These are phyloP conservation scores for Citrus inodora DNA, from an alignment of 345 rosid genomes.

Conservation along the genomic window DNA sequence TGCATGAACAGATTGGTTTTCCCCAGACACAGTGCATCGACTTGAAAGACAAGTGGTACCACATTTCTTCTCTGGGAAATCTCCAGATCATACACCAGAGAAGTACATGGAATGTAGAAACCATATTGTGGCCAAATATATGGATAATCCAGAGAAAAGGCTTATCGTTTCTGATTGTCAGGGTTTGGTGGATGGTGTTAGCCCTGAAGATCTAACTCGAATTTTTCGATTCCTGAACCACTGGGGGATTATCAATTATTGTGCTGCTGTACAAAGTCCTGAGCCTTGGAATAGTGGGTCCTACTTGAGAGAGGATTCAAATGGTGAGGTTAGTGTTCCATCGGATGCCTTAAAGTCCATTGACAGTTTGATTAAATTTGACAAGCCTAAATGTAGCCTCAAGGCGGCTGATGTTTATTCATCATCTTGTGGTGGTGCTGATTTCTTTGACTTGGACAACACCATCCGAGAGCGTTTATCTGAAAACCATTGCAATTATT, in stretches of 20 bases:
- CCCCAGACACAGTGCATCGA: conserved; percentile 77
- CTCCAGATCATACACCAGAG: conserved; percentile 67
- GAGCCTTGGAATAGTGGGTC: conserved; percentile 55
- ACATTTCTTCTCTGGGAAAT: conserved; percentile 92
- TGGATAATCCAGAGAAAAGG: conserved; percentile 76
- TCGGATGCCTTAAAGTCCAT: conserved; percentile 89
- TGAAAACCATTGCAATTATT: conserved; percentile 70
- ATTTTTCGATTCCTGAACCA: conserved; percentile 94
- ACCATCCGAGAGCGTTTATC: conserved; percentile 83
- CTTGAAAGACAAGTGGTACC: conserved; percentile 98
- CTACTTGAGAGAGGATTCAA: conserved; percentile 76
- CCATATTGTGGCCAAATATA: conserved; percentile 71
- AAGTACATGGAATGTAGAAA: conserved; percentile 93
- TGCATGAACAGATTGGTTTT: conserved; percentile 76
- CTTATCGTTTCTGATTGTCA: conserved; percentile 69
- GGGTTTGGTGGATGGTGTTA: conserved; percentile 55
- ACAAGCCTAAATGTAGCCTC: conserved; percentile 85
- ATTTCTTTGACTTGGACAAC: conserved; percentile 74
- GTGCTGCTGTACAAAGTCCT: conserved; percentile 49
- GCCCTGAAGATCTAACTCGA: conserved; percentile 64
- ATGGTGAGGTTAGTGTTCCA: conserved; percentile 91
- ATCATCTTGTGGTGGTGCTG: conserved; percentile 43
- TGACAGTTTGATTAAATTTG: conserved; percentile 97
- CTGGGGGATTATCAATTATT: conserved; percentile 97
- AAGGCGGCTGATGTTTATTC: conserved; percentile 71